Conservation (phyloP, 2,329 filamentous ascomycete genomes). For the Epichloe bromicola region DNA sequence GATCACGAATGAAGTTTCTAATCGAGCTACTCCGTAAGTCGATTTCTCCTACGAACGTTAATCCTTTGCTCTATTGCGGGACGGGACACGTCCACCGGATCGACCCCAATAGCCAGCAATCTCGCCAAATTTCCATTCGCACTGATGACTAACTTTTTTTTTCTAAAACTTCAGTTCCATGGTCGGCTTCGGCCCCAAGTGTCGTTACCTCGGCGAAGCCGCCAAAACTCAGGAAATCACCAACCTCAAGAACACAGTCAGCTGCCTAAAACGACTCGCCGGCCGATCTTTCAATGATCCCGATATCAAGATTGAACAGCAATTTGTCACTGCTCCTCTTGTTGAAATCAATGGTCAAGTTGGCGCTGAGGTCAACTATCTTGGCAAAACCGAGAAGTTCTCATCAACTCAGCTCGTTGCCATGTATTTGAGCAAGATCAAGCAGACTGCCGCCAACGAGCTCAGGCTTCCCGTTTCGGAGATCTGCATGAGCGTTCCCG, state of each 20-base stretch:
- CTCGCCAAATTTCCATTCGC: background rate
- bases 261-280: slow-evolving; percentile 80
- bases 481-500: slow-evolving; percentile 83
- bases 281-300: slow-evolving; percentile 80
- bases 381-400: slow-evolving; percentile 92
- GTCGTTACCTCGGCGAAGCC: slow-evolving; percentile 83
- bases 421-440: slow-evolving; percentile 94
- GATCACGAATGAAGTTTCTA: slow-evolving; percentile 99
- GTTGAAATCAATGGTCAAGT: slow-evolving; percentile 89
- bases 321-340: slow-evolving; percentile 75
- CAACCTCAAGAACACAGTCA: slow-evolving; percentile 98
- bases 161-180: slow-evolving; percentile 54
- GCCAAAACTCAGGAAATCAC: slow-evolving; percentile 99
- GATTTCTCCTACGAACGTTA: slow-evolving; percentile 10
- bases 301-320: slow-evolving; percentile 84
- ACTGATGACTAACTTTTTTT: background rate
- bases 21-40: slow-evolving; percentile 92
- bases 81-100: too few relatives aligned
- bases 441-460: slow-evolving; percentile 74
- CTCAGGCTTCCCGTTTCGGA: slow-evolving; percentile 85
- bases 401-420: slow-evolving; percentile 85
- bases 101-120: too few relatives aligned
- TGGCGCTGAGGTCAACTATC: slow-evolving; percentile 83
- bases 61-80: slow-evolving; percentile 2
- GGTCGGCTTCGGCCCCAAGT: slow-evolving; percentile 89